Percentiles rank a stretch among this genome's conserved stretches.
Evolutionary conservation across 257 asterid species (phyloP).

Genomic region (Euphrasia confusa): DNA sequence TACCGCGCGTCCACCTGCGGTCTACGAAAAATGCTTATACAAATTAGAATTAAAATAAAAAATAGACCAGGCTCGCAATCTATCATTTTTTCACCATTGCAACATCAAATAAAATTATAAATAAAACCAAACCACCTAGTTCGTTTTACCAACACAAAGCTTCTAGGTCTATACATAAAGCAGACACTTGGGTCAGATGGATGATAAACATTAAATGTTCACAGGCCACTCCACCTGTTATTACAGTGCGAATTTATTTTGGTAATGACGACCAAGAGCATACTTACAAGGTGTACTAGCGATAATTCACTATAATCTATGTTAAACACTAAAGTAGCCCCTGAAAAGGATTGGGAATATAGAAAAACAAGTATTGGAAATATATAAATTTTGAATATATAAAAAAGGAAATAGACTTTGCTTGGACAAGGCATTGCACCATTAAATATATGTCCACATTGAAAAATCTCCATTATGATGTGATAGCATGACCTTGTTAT

Average conservation of each 20-base stretch:
- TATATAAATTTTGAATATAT: not conserved
- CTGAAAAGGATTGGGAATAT: not conserved
- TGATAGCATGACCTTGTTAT: not conserved
- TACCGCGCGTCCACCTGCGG: no score
- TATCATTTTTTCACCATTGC: slow-evolving; percentile 20
- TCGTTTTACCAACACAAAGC: not conserved
- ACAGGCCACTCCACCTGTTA: slow-evolving; percentile 9
- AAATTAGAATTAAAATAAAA: slow-evolving; percentile 3
- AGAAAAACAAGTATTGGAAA: not conserved
- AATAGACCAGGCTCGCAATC: not conserved
- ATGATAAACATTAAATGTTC: slow-evolving; percentile 5
- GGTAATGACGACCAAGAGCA: slow-evolving; percentile 11
- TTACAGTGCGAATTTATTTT: slow-evolving; percentile 3
- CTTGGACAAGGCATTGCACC: not conserved
- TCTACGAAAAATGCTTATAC: slow-evolving; percentile 2
- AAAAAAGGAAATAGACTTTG: not conserved
- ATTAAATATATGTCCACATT: no score
- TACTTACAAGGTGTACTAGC: not conserved
- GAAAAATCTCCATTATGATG: no score
- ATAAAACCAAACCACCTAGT: slow-evolving; percentile 5
- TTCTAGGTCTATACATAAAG: slow-evolving; percentile 15
- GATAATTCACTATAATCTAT: not conserved
- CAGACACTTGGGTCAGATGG: slow-evolving; percentile 1
- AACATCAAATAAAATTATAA: slow-evolving; percentile 3
- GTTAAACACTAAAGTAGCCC: not conserved